Base-by-base conservation (phyloP, 2,329 filamentous ascomycete species). In the Pezicula neosporulosa region DNA sequence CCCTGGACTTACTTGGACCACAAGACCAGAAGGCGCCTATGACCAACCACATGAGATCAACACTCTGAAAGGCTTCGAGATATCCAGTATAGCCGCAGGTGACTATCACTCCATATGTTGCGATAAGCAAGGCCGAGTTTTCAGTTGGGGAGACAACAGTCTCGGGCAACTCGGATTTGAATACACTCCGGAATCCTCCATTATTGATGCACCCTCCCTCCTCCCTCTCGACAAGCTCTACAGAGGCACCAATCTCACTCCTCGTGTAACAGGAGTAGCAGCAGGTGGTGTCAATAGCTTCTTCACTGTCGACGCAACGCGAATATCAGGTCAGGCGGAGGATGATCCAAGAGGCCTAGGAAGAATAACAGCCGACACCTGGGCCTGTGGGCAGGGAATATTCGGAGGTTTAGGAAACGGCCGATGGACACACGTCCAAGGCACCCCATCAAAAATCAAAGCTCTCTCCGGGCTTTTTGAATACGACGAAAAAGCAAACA, bases 141-240 rank as follows among this genome's bases (percentile, higher is more conserved):
- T 94, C 68, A 78, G 85, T 6, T 97, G 96, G 71, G 94, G 94
- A 36, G 92, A 97, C 68, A 97, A 97, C 71, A 85, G 85, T 0
- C 81, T 83, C 41, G 94, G 94, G n/a, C 94, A 97, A 69, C 78
- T 97, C 3, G 93, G 93, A n/a, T 84, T 93, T 61, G 83, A 90
- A 47, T 82, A 80, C 48, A 83, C 83, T 45, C 67, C 79, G 0
- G 80, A 86, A 27, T 74, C 81, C 15, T 76, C 82, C 7, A 80
- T 73, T 51, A 74, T 88, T 21, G 88, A 93, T 57, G 77, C 78
- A 0, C 91, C 94, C 0, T 82, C 84, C 3, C 77, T 85, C 6
- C 67, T 97, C 2, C 81, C 89, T 1, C 79, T 89, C 37, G 80
- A 82, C 54, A 82, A 80, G 55, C 81, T 96, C 6, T 97, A 97